These are phyloP conservation scores for Periconia macrospinosa DNA, from an alignment of 2,329 filamentous ascomycete genomes.

Conservation along the genomic window DNA sequence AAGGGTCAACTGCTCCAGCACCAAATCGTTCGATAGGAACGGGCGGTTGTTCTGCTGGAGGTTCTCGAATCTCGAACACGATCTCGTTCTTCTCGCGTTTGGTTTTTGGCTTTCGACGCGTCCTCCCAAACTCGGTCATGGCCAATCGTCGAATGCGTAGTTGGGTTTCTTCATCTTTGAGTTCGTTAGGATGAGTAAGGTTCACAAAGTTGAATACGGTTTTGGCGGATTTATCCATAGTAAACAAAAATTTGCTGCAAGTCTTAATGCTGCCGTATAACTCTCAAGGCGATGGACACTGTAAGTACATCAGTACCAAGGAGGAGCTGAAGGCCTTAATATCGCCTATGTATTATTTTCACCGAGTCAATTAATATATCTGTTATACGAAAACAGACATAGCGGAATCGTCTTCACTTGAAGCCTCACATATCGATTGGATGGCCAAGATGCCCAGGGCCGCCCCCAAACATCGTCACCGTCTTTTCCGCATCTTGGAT, in stretches of 20 bases:
- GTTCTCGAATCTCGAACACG: conserved; percentile 26
- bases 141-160: conserved; percentile 35
- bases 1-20: conserved; percentile 26
- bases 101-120: conserved; percentile 29
- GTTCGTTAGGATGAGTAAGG: conserved; percentile 32
- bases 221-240: conserved; percentile 28
- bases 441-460: background rate
- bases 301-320: too few relatives aligned
- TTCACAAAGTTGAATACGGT: conserved; percentile 35
- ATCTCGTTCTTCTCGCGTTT: conserved; percentile 28
- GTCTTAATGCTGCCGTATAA: background rate
- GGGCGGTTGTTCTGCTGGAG: conserved; percentile 3
- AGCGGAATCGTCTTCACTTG: background rate
- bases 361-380: background rate
- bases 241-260: background rate
- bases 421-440: background rate
- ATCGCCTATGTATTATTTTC: too few relatives aligned
- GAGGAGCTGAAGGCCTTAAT: too few relatives aligned
- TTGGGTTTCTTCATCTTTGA: conserved; percentile 34
- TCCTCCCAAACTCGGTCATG: conserved; percentile 35
- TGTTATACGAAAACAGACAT: background rate
- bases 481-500: background rate
- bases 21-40: conserved; percentile 21
- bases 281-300: background rate
- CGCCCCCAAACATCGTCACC: background rate